phyloP scores from a whole-genome alignment of 768 basidiomycete genomes.

The Podaxis mareebaensis region DNA sequence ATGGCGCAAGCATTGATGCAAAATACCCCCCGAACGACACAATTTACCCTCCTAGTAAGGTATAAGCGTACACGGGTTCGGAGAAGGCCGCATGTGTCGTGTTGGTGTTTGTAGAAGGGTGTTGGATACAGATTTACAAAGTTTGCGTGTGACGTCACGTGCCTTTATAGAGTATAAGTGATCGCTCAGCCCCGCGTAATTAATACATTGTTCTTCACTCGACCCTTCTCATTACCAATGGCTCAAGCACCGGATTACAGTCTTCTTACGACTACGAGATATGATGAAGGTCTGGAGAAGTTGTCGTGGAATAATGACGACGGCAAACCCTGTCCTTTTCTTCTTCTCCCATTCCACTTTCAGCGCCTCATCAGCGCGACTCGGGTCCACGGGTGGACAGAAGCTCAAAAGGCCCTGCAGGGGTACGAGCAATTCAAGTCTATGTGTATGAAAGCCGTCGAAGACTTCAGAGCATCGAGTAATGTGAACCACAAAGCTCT shows the following conservation, averaged over 20 bases:
- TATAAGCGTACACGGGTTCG: background rate
- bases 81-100: background rate
- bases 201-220: background rate
- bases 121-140: background rate
- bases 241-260: constrained; percentile 23
- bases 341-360: constrained; percentile 62
- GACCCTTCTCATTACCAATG: background rate
- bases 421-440: constrained; percentile 40
- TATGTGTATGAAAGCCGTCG: constrained; percentile 48
- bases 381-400: constrained; percentile 49
- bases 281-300: constrained; percentile 48
- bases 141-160: constrained; percentile 2
- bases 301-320: constrained; percentile 59
- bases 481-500: constrained; percentile 25
- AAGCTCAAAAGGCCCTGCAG: constrained; percentile 31
- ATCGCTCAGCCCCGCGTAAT: background rate
- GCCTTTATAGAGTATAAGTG: background rate
- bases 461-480: constrained; percentile 23
- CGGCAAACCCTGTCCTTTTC: constrained; percentile 54
- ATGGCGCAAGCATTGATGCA: constrained; percentile 9
- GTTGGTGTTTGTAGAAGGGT: background rate
- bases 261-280: constrained; percentile 59
- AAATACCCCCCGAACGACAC: constrained; percentile 9
- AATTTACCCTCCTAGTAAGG: constrained; percentile 2
- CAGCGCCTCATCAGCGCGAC: constrained; percentile 60